Conservation (phyloP, 306 rosid genomes). For the Pterocarpus macrocarpus region DNA sequence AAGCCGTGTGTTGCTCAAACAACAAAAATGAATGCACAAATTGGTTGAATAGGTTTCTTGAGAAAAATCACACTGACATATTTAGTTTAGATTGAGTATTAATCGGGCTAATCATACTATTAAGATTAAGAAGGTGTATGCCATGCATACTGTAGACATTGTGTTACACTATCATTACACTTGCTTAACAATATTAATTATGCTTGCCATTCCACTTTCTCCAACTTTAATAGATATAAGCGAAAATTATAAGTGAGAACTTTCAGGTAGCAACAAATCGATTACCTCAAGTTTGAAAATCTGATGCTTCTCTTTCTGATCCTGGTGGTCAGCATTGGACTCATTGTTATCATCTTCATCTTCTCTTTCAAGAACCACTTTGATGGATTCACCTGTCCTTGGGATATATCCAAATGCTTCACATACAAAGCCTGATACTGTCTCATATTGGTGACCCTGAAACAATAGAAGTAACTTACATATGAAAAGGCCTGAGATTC, state of each 20-base stretch:
- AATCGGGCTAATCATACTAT: background rate
- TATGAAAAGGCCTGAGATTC: constrained; percentile 23
- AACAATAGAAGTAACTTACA: constrained; percentile 12
- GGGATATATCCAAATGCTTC: constrained; percentile 98
- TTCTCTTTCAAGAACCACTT: constrained; percentile 89
- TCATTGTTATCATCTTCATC: constrained; percentile 74
- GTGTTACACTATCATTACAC: background rate
- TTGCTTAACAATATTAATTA: background rate
- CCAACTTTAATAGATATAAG: background rate
- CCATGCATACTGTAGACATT: background rate
- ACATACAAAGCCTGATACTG: constrained; percentile 96
- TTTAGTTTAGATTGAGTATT: constrained; percentile 3
- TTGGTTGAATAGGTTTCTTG: constrained; percentile 6
- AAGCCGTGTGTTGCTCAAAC: background rate
- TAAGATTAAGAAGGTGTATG: background rate
- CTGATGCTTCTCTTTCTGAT: constrained; percentile 75
- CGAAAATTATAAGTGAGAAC: background rate
- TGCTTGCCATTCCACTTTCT: background rate
- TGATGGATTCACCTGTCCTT: constrained; percentile 91
- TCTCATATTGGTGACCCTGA: constrained; percentile 98
- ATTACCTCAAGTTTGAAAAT: constrained; percentile 89
- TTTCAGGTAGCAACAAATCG: constrained; percentile 29
- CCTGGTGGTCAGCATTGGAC: constrained; percentile 72
- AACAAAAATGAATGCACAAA: constrained; percentile 18
- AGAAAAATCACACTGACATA: constrained; percentile 28